Conservation (phyloP, 2,329 filamentous ascomycete genomes). For the Phaeoacremonium minimum region DNA sequence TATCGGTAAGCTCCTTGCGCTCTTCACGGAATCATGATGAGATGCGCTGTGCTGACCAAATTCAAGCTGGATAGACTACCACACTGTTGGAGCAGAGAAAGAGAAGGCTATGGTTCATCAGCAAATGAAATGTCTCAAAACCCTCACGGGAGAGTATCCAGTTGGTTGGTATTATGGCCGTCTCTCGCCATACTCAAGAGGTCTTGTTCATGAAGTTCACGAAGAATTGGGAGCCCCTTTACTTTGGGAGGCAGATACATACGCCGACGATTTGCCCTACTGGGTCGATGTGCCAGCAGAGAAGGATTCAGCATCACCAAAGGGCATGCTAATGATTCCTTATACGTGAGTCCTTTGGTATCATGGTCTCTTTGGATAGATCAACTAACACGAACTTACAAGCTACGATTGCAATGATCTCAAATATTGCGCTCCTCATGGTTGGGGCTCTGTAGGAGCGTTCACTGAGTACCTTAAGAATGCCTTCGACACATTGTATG, state of each 20-base stretch:
- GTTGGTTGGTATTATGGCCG: constrained; percentile 14
- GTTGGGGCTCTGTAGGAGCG: constrained; percentile 37
- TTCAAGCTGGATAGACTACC: constrained; percentile 11
- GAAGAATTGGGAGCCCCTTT: constrained; percentile 8
- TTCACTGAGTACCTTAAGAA: constrained; percentile 42
- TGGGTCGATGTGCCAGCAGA: constrained; percentile 14
- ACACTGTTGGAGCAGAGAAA: constrained; percentile 5
- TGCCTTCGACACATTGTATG: constrained; percentile 48
- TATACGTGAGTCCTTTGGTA: constrained; percentile 6
- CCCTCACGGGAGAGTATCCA: constrained; percentile 7
- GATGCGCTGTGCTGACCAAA: background rate
- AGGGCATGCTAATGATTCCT: constrained; percentile 13
- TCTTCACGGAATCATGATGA: no score
- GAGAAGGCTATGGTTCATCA: constrained; percentile 8
- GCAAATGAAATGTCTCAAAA: constrained; percentile 8
- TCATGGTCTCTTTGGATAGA: background rate
- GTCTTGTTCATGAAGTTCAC: constrained; percentile 9
- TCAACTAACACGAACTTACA: background rate
- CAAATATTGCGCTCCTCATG: constrained; percentile 19
- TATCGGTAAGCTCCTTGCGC: constrained; percentile 1
- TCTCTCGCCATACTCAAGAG: constrained; percentile 8
- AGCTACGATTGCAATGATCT: constrained; percentile 13
- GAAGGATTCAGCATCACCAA: constrained; percentile 1
- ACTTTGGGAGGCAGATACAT: constrained; percentile 11
- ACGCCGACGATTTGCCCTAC: constrained; percentile 14